Base-by-base conservation (phyloP, 2,329 filamentous ascomycete species). In the Scytalidium sp. region DNA sequence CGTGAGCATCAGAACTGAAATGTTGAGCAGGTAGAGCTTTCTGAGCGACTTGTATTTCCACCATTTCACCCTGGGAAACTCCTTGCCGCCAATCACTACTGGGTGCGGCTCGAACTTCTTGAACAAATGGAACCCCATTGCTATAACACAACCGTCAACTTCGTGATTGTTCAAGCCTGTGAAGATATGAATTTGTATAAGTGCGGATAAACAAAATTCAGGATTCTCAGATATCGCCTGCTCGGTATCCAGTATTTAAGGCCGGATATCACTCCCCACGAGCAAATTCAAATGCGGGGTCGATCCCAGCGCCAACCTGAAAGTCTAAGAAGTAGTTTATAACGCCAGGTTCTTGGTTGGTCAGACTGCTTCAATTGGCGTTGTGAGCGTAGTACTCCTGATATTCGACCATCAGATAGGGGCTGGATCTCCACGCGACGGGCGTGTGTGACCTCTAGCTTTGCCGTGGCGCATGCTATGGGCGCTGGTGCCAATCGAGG, bases 21-120 rank as follows among this genome's bases (percentile, higher is more conserved):
- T 27, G 25, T 65, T 63, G 50, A 58, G 64, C 54, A 80, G 65
- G 67, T 79, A 79, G 9, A 80, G 70, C 68, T 75, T 75, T 57
- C 76, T 68, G 56, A 80, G 67, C 36, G 76, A 76, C 15, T 76
- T 72, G 19, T 80, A 74, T 55, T 68, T 73, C 47, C 57, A 73
- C 77, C 77, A 80, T 7, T 43, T 45, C 20, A 53, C 43, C 17
- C 43, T 39, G 17, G 51, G 48, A 22, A 53, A 63, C 41, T 58
- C 52, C 43, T 54, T 47, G 39, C 58, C 57, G 6, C 63, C 64
- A 22, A 66, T 15, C 32, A 29, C 8, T 7, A 29, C 25, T 7
- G 25, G 13, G 8, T 29, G 25, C 13, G 25, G 25, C 25, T 29
- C 25, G 25, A 29, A 29, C 25, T 29, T 29, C 25, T 29, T 29